Base-by-base conservation (phyloP, 2,329 filamentous ascomycete genomes). In the Colletotrichum acutatum region DNA sequence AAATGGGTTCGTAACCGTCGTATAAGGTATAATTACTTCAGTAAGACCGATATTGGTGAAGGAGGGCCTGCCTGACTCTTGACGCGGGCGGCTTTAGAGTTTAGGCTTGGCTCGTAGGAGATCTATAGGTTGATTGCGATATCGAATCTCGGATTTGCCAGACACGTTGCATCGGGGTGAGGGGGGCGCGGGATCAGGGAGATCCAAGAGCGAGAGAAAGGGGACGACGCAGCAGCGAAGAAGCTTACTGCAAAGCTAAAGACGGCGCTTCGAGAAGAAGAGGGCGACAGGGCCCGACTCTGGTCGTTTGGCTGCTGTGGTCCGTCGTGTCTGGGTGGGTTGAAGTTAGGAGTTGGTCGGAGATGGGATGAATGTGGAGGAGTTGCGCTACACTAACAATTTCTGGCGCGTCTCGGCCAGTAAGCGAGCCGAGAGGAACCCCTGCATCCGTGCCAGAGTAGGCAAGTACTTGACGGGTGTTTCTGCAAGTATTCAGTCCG, bases 301-400 rank as follows among this genome's bases (percentile, higher is more conserved):
- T 24, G 52, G n/a, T 24, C 4, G 52, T 54, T 28, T 28, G 12
- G 34, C 34, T 42, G 34, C 14, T 42, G 34, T 42, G 34, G 34
- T 42, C 9, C 9, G 32, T 32, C 34, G 34, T 42, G 34, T 42
- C 34, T 42, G 19, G 24, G 66, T 56, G 46, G 65, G 46, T 70
- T 57, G 60, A 57, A 32, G 70, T 70, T 26, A 70, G 70, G 65
- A 70, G 60, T 65, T 61, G 66, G 53, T 56, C 54, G 30, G 66
- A 72, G 70, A 72, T 72, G 66, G 54, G 70, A 70, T 49, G 60
- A 61, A 72, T 57, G 54, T 72, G 70, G 70, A 72, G 60, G 66
- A 70, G 46, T 70, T 72, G 46, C 70, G 70, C 70, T 61, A 65
- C 70, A 72, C 70, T 72, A 72, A 72, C 66, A 65, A 65, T 70